A percentile compares a stretch with the other conserved stretches of the same genome.
These are phyloP conservation scores for Veloporphyrellus conicus DNA, from an alignment of 1,284 basidiomycete genomes.

Conservation along the genomic window DNA sequence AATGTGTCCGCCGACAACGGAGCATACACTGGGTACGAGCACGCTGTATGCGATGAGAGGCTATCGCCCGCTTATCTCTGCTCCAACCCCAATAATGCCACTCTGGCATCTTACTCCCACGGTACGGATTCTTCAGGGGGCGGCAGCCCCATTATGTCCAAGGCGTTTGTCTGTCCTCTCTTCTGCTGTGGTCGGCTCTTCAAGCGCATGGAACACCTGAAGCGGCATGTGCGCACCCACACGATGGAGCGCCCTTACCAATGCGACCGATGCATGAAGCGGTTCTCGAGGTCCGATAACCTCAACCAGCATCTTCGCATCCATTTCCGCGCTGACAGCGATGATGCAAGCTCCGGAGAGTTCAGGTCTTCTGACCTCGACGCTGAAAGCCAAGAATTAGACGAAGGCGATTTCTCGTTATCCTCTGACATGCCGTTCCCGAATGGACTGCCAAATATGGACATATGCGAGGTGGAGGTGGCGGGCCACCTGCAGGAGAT, in stretches of 20 bases:
- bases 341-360: conserved; percentile 28
- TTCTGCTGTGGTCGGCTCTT: conserved; percentile 78
- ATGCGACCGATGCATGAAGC: conserved; percentile 70
- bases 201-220: conserved; percentile 86
- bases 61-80: conserved; percentile 19
- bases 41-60: conserved; percentile 16
- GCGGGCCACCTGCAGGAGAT: conserved; percentile 54
- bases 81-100: conserved; percentile 13
- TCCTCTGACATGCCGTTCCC: conserved; percentile 26
- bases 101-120: conserved; percentile 24
- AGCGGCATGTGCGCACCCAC: conserved; percentile 84
- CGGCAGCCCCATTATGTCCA: conserved; percentile 39
- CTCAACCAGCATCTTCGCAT: conserved; percentile 79
- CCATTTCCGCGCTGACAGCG: conserved; percentile 51
- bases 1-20: conserved; percentile 20
- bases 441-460: conserved; percentile 38
- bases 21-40: conserved; percentile 20
- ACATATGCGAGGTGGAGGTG: conserved; percentile 59
- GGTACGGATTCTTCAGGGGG: conserved; percentile 16
- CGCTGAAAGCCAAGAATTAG: conserved; percentile 27
- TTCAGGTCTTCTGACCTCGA: conserved; percentile 26
- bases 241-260: conserved; percentile 81
- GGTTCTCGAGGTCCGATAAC: conserved; percentile 83
- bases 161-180: conserved; percentile 74
- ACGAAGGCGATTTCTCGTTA: conserved; percentile 27